A percentile compares a stretch with the other conserved stretches of the same genome.
These are phyloP conservation scores for Entomortierella beljakovae DNA, from an alignment of 192 early-diverging fungal genomes.

Conservation along the genomic window DNA sequence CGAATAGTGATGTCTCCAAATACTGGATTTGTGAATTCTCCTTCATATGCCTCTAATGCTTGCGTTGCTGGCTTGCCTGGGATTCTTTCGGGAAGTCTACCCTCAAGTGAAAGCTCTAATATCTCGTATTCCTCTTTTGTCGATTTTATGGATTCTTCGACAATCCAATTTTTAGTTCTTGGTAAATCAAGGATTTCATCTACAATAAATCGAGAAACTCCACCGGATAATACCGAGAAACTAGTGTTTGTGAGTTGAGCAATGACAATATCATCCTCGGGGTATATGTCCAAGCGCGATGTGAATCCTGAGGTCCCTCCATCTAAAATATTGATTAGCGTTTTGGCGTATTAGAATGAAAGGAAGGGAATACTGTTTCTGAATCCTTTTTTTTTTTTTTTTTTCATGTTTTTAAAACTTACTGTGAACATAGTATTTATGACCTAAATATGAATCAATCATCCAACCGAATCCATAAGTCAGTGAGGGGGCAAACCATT, in stretches of 20 bases:
- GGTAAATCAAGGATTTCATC: too few species aligned
- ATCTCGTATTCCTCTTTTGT: not conserved
- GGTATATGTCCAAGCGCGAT: slow-evolving; percentile 1
- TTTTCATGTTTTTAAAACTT: not conserved
- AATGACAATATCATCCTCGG: slow-evolving; percentile 13
- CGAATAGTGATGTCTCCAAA: not conserved
- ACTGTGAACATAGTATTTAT: slow-evolving; percentile 1
- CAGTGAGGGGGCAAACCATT: not conserved
- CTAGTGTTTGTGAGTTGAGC: not conserved
- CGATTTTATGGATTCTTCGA: not conserved
- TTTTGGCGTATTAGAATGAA: not conserved
- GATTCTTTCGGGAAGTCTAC: not conserved
- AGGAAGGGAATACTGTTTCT: not conserved
- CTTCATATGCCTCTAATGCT: not conserved
- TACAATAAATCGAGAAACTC: too few species aligned
- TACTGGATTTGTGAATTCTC: not conserved
- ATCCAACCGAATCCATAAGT: too few species aligned
- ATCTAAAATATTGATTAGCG: not conserved
- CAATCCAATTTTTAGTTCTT: not conserved
- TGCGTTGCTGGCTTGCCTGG: not conserved
- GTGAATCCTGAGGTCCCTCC: not conserved
- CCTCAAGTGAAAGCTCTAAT: not conserved
- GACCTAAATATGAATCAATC: slow-evolving; percentile 12
- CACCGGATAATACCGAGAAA: not conserved
- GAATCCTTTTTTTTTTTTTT: not conserved